These are phyloP conservation scores for Wallemia mellicola DNA, from an alignment of 1,284 basidiomycete genomes.

Conservation along the genomic window DNA sequence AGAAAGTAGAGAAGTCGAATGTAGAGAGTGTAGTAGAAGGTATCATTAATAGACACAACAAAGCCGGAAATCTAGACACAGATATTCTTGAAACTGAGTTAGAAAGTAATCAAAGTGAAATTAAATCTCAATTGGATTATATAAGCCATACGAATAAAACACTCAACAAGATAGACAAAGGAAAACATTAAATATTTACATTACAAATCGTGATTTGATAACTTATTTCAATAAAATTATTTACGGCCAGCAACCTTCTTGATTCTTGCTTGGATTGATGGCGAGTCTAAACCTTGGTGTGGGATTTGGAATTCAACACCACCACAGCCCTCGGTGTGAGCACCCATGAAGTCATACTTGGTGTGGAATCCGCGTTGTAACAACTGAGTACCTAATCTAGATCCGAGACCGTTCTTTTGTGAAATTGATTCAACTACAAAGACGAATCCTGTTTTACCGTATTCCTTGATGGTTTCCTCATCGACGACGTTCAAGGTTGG, in stretches of 20 bases:
- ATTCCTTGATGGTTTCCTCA: conserved; percentile 38
- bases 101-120: not conserved
- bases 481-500: conserved; percentile 49
- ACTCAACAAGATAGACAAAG: too few species aligned
- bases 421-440: conserved; percentile 53
- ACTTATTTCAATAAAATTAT: not conserved
- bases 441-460: conserved; percentile 39
- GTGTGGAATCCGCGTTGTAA: conserved; percentile 47
- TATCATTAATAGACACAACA: not conserved
- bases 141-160: not conserved
- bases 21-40: not conserved
- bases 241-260: not conserved
- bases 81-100: not conserved
- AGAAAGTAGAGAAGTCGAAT: not conserved
- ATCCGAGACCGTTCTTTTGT: conserved; percentile 53
- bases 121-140: not conserved
- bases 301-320: conserved; percentile 29
- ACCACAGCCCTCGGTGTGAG: conserved; percentile 47
- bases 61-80: not conserved
- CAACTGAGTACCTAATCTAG: conserved; percentile 48
- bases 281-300: not conserved
- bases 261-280: not conserved
- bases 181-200: not conserved
- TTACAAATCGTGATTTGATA: not conserved
- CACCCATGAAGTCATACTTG: conserved; percentile 48